These are phyloP conservation scores for Neonectria neomacrospora DNA, from an alignment of 2,329 filamentous ascomycete genomes.

Conservation along the genomic window DNA sequence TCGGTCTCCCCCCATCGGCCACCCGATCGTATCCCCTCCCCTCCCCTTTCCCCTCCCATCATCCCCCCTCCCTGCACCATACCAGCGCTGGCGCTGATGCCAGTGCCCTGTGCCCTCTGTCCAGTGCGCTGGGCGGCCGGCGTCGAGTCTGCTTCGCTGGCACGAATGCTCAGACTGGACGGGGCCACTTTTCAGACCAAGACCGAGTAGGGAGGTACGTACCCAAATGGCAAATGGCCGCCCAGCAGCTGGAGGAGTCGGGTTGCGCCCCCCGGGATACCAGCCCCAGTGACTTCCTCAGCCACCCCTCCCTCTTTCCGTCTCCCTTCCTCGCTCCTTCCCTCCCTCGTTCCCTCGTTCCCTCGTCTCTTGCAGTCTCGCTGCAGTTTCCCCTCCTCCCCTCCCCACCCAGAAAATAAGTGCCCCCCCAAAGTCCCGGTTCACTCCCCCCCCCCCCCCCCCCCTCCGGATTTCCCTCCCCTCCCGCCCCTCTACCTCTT, in stretches of 20 bases:
- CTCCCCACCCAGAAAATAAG: constrained; percentile 44
- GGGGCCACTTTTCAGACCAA: constrained; percentile 30
- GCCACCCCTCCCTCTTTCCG: constrained; percentile 42
- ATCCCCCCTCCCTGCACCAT: not conserved
- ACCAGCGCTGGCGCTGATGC: constrained; percentile 19
- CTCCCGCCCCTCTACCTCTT: constrained; percentile 45
- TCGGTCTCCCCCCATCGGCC: not conserved
- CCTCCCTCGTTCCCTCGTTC: constrained; percentile 32
- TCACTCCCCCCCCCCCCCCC: constrained; percentile 41
- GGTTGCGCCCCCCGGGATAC: constrained; percentile 26
- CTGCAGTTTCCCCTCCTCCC: constrained; percentile 42
- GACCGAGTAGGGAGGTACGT: constrained; percentile 10
- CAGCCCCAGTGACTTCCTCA: constrained; percentile 43
- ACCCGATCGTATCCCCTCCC: not conserved
- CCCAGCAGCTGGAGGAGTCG: not conserved
- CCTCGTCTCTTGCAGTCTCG: constrained; percentile 34
- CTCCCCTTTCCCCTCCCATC: not conserved
- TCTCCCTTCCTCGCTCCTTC: constrained; percentile 23
- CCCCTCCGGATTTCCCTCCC: constrained; percentile 43
- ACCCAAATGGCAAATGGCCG: not conserved
- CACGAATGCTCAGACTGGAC: constrained; percentile 46
- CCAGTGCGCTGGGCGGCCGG: constrained; percentile 22
- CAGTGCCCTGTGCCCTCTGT: constrained; percentile 19
- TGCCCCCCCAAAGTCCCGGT: constrained; percentile 39
- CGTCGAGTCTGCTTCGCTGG: constrained; percentile 39